Conservation (phyloP, 2,329 filamentous ascomycete genomes). For the Stylonectria norvegica region DNA sequence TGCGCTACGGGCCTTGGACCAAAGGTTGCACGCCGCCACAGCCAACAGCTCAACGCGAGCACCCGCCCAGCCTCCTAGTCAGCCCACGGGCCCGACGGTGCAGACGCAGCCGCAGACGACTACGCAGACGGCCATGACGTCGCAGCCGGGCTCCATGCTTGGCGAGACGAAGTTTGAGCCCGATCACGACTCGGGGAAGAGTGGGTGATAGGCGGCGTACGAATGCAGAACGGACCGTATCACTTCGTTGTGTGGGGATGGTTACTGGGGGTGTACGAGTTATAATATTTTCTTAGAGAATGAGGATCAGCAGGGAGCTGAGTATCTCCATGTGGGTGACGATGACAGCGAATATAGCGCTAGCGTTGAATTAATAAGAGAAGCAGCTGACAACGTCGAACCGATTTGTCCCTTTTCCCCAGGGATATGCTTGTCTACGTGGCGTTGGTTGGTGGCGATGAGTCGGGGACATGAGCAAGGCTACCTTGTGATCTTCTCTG, state of each 20-base stretch:
- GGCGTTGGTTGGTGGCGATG: too few species aligned
- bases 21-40: slow-evolving; percentile 82
- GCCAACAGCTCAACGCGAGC: slow-evolving; percentile 33
- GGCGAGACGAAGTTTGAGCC: slow-evolving; percentile 70
- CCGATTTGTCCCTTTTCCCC: neutral
- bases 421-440: too few species aligned
- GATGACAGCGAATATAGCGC: slow-evolving; percentile 6
- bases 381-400: slow-evolving; percentile 8
- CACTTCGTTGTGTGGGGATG: slow-evolving; percentile 1
- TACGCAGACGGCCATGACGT: slow-evolving; percentile 57
- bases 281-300: slow-evolving; percentile 7
- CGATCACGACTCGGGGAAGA: slow-evolving; percentile 51
- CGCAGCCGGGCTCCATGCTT: slow-evolving; percentile 53
- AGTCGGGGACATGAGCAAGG: too few species aligned
- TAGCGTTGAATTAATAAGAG: slow-evolving; percentile 13
- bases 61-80: slow-evolving; percentile 34
- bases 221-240: slow-evolving; percentile 6
- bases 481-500: too few species aligned
- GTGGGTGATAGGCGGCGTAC: slow-evolving; percentile 14
- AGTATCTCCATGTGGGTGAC: slow-evolving; percentile 6
- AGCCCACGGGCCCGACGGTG: slow-evolving; percentile 52
- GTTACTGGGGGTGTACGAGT: slow-evolving; percentile 14
- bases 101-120: slow-evolving; percentile 54
- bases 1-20: slow-evolving; percentile 87
- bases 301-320: slow-evolving; percentile 3